Evolutionary conservation across 768 basidiomycete species (phyloP).

Genomic region (Suillus hirtellus): DNA sequence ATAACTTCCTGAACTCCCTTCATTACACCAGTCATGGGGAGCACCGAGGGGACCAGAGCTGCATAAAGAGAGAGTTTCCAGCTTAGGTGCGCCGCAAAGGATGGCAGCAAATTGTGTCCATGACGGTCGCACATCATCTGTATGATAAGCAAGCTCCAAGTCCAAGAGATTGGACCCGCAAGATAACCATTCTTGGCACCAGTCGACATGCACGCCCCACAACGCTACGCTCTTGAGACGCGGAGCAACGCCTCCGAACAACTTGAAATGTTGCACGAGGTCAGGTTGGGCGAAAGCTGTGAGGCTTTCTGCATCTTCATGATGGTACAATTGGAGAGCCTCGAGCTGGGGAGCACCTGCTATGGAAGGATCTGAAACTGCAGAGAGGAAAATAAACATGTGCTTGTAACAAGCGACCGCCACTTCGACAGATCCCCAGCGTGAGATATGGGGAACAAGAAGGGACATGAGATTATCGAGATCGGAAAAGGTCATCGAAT

Average conservation of each 20-base stretch:
- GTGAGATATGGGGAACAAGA: constrained; percentile 52
- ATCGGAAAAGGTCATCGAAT: constrained; percentile 23
- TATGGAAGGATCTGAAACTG: constrained; percentile 39
- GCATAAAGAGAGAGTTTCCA: constrained; percentile 52
- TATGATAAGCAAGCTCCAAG: constrained; percentile 63
- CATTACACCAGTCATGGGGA: constrained; percentile 37
- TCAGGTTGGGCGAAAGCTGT: constrained; percentile 22
- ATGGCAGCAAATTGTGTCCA: constrained; percentile 54
- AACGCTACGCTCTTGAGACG: constrained; percentile 48
- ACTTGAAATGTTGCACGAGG: constrained; percentile 40
- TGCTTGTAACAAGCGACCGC: constrained; percentile 46
- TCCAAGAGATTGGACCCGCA: constrained; percentile 38
- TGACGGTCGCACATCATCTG: constrained; percentile 61
- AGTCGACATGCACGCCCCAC: constrained; percentile 73
- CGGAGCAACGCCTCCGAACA: constrained; percentile 57
- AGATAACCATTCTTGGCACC: constrained; percentile 45
- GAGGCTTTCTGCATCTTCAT: constrained; percentile 46
- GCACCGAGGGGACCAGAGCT: constrained; percentile 56
- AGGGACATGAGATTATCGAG: constrained; percentile 30
- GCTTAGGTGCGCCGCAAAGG: constrained; percentile 51
- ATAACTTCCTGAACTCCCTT: constrained; percentile 18
- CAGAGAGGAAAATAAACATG: constrained; percentile 44
- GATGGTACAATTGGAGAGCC: constrained; percentile 53
- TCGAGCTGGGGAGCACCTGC: constrained; percentile 55
- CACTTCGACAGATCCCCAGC: constrained; percentile 55